Conservation (phyloP, 2,329 filamentous ascomycete genomes). For the Colletotrichum sansevieriae region DNA sequence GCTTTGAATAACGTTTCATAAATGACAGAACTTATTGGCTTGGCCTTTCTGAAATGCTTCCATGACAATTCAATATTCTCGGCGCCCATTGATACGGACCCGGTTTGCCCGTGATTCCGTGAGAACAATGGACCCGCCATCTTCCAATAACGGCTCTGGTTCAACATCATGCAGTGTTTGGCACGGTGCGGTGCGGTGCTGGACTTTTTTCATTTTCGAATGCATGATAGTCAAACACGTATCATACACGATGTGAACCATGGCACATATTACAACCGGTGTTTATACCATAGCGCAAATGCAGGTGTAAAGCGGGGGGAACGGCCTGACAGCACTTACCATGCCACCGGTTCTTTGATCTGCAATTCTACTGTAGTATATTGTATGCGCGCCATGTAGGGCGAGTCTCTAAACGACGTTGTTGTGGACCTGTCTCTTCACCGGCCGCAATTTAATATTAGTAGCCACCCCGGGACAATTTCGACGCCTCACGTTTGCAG, state of each 20-base stretch:
- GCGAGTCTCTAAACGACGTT: neutral
- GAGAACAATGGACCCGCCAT: neutral
- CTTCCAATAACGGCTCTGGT: too few species aligned
- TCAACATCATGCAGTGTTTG: neutral
- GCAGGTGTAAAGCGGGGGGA: neutral
- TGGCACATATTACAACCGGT: neutral
- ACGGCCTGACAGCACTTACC: constrained; percentile 2
- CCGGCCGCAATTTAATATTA: constrained; percentile 12
- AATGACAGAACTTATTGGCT: neutral
- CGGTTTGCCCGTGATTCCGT: neutral
- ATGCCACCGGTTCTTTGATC: constrained; percentile 5
- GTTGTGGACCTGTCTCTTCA: neutral
- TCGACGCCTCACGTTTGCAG: constrained; percentile 27
- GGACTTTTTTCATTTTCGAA: neutral
- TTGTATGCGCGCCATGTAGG: constrained; percentile 3
- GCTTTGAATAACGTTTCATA: neutral
- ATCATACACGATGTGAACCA: neutral
- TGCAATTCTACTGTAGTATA: neutral
- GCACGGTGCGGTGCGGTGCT: neutral
- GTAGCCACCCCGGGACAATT: constrained; percentile 25
- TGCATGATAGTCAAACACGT: neutral
- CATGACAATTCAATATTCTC: neutral
- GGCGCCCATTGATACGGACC: neutral
- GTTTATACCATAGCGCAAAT: neutral
- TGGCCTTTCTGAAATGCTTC: too few species aligned